A percentile compares a stretch with the other conserved stretches of the same genome.
Conservation (phyloP, 306 rosid genomes). For the Carpinus viminea region DNA sequence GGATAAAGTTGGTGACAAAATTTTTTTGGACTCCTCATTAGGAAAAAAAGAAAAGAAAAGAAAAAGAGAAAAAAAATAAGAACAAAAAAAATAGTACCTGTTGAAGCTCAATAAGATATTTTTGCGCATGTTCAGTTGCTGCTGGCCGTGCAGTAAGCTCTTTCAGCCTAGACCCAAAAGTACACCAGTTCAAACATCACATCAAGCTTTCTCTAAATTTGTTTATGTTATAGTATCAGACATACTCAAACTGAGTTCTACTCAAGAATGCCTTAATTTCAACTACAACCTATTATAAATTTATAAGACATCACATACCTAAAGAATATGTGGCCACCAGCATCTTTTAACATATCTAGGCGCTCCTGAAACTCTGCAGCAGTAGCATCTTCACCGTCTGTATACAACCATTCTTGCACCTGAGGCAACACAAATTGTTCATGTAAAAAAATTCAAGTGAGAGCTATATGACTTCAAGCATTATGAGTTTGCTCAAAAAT, state of each 20-base stretch:
- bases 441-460: slow-evolving; percentile 12
- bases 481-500: slow-evolving; percentile 24
- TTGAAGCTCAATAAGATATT: slow-evolving; percentile 64
- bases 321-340: slow-evolving; percentile 85
- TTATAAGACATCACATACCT: slow-evolving; percentile 63
- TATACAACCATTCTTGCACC: slow-evolving; percentile 98
- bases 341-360: slow-evolving; percentile 67
- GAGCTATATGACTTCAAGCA: not conserved
- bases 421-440: slow-evolving; percentile 35
- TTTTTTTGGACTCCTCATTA: not conserved
- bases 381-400: slow-evolving; percentile 95
- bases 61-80: not conserved
- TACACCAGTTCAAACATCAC: slow-evolving; percentile 28
- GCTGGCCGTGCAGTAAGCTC: slow-evolving; percentile 83
- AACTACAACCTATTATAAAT: slow-evolving; percentile 19
- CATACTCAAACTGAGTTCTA: slow-evolving; percentile 1
- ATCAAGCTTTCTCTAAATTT: slow-evolving; percentile 1
- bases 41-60: not conserved
- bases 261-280: not conserved
- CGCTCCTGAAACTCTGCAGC: slow-evolving; percentile 82
- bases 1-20: not conserved
- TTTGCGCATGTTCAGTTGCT: slow-evolving; percentile 65
- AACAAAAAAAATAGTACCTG: slow-evolving; percentile 48
- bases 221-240: slow-evolving; percentile 10
- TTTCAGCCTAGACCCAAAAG: slow-evolving; percentile 62